A percentile compares a stretch with the other conserved stretches of the same genome.
Conservation (phyloP, 1,139 yeast genomes). For the Zhuliangozyma parablackwelliae region DNA sequence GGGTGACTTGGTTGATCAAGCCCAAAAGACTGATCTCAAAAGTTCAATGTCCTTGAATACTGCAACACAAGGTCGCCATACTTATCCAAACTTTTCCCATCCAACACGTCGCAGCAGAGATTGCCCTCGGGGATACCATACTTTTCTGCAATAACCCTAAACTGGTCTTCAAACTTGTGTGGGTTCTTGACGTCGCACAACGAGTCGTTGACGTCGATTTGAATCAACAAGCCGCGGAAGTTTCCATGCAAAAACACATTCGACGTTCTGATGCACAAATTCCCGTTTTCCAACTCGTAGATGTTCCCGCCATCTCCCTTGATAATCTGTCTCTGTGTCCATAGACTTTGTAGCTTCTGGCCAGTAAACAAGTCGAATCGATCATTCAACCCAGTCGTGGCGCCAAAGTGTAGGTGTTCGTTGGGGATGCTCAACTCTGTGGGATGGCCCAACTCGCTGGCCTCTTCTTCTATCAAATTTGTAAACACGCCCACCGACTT, state of each 20-base stretch:
- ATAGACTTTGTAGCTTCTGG: slow-evolving; percentile 62
- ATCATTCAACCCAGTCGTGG: slow-evolving; percentile 47
- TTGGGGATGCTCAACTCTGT: slow-evolving; percentile 30
- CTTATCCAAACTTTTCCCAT: slow-evolving; percentile 21
- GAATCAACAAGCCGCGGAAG: slow-evolving; percentile 66
- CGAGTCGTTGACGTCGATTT: slow-evolving; percentile 37
- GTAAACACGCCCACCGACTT: slow-evolving; percentile 44
- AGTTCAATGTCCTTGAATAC: slow-evolving; percentile 42
- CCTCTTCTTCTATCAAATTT: slow-evolving; percentile 34
- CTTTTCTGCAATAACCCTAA: slow-evolving; percentile 27
- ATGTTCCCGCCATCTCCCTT: slow-evolving; percentile 75
- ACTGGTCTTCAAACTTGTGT: slow-evolving; percentile 15
- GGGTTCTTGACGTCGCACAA: slow-evolving; percentile 8
- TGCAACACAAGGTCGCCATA: slow-evolving; percentile 46
- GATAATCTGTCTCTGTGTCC: slow-evolving; percentile 69
- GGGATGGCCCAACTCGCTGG: slow-evolving; percentile 14
- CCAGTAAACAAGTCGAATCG: slow-evolving; percentile 45
- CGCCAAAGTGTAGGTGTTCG: slow-evolving; percentile 38
- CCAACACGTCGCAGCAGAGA: slow-evolving; percentile 33
- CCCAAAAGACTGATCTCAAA: slow-evolving; percentile 18
- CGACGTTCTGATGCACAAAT: slow-evolving; percentile 51
- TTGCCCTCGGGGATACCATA: slow-evolving; percentile 41
- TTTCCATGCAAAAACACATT: slow-evolving; percentile 72
- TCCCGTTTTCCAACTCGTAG: slow-evolving; percentile 49
- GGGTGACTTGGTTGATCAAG: too few relatives aligned